These are phyloP conservation scores for Vaccinium myrtillus DNA, from an alignment of 148 eudicot genomes.

Conservation along the genomic window DNA sequence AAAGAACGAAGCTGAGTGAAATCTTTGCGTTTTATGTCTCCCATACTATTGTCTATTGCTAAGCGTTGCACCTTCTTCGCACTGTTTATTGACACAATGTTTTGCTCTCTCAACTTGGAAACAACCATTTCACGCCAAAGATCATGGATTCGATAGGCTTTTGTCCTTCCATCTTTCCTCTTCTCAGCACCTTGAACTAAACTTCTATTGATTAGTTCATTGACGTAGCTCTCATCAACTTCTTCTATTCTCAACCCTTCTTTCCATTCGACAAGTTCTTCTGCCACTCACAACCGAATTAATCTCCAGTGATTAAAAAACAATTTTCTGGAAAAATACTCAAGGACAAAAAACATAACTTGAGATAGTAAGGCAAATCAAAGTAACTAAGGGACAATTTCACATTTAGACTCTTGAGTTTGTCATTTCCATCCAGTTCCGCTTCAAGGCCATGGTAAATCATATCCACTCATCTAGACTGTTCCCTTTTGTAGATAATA, in stretches of 20 bases:
- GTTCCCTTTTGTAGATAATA: neutral
- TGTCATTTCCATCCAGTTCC: neutral
- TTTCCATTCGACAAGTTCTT: neutral
- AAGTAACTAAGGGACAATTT: neutral
- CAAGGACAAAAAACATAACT: constrained; percentile 4
- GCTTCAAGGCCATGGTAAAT: neutral
- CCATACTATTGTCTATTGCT: neutral
- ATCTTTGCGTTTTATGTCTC: neutral
- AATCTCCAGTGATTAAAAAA: neutral
- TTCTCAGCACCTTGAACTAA: neutral
- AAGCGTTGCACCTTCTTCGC: neutral
- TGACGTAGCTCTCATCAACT: neutral
- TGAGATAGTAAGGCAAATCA: neutral
- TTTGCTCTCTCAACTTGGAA: neutral
- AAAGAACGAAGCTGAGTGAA: neutral
- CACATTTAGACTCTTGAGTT: neutral
- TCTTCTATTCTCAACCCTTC: neutral
- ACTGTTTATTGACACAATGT: neutral
- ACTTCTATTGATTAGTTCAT: neutral
- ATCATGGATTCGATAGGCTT: neutral
- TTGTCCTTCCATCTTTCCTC: rapidly evolving
- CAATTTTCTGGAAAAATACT: constrained; percentile 16
- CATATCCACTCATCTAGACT: neutral
- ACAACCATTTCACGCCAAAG: neutral
- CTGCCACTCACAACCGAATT: constrained; percentile 15